Evolutionary conservation across 495 filamentous ascomycete species (phyloP).

Genomic region (Barbatosphaeria neglecta): DNA sequence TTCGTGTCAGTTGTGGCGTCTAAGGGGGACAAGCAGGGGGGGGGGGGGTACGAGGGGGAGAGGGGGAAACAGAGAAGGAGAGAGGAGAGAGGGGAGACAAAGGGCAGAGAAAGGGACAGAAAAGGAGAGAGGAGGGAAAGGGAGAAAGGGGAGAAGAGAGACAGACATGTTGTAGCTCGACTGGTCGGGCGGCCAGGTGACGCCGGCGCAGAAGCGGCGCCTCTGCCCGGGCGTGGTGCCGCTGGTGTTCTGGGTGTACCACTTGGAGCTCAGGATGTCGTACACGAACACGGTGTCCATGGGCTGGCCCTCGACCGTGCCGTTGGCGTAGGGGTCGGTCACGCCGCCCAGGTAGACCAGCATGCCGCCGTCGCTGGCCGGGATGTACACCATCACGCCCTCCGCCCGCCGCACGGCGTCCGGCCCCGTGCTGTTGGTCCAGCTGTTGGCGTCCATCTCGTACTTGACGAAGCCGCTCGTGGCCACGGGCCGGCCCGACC

Average conservation of each 20-base stretch:
- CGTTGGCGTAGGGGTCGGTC: conserved; percentile 17
- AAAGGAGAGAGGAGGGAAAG: neutral
- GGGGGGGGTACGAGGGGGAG: too few species aligned
- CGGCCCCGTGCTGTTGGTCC: conserved; percentile 32
- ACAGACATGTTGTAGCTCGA: conserved; percentile 45
- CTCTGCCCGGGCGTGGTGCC: conserved; percentile 33
- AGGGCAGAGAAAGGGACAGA: neutral
- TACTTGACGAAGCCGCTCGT: conserved; percentile 30
- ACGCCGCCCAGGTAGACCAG: conserved; percentile 43
- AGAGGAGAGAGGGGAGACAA: neutral
- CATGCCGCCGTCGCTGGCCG: conserved; percentile 40
- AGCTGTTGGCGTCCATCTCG: conserved; percentile 27
- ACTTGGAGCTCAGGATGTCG: conserved; percentile 37
- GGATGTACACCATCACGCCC: conserved; percentile 35
- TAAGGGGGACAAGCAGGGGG: too few species aligned
- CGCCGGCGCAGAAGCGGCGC: conserved; percentile 43
- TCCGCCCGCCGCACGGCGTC: conserved; percentile 31
- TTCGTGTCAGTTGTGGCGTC: neutral
- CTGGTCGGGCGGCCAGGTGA: conserved; percentile 39
- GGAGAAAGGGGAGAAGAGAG: neutral
- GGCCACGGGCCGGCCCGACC: conserved; percentile 26
- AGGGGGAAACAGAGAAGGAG: neutral
- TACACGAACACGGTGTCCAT: conserved; percentile 38
- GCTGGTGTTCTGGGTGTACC: conserved; percentile 41
- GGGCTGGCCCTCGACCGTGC: conserved; percentile 14